phyloP scores from a whole-genome alignment of 176 grass and related monocot species.

The Eragrostis curvula region DNA sequence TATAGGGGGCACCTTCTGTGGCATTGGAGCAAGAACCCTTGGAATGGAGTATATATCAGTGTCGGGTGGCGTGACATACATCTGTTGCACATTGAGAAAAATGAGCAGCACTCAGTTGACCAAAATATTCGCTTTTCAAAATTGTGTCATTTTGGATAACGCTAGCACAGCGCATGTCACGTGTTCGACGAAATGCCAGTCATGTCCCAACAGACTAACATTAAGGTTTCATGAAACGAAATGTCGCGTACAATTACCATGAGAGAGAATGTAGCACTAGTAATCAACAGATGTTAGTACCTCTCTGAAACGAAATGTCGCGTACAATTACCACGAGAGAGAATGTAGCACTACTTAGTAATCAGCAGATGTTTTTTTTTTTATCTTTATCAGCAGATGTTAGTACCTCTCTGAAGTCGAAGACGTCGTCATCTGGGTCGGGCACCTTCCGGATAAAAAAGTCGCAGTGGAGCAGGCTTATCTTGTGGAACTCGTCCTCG shows the following conservation, averaged over 20 bases:
- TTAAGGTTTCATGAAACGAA: constrained; percentile 12
- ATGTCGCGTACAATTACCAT: not conserved
- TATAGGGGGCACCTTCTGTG: constrained; percentile 57
- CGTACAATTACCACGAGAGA: not conserved
- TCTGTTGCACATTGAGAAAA: constrained; percentile 60
- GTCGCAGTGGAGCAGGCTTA: constrained; percentile 75
- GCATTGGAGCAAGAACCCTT: constrained; percentile 80
- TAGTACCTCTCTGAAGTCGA: constrained; percentile 85
- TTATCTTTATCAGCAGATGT: not conserved
- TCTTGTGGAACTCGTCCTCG: constrained; percentile 97
- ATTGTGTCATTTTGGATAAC: not conserved
- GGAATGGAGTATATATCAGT: constrained; percentile 91
- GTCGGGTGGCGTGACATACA: constrained; percentile 85
- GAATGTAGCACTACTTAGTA: constrained; percentile 13
- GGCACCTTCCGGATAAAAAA: constrained; percentile 84
- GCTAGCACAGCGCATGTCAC: not conserved
- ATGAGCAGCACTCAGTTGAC: not conserved
- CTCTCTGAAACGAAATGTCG: constrained; percentile 64
- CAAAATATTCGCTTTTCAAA: not conserved
- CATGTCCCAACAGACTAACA: too few relatives aligned
- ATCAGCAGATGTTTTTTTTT: too few relatives aligned
- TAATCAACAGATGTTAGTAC: constrained; percentile 14
- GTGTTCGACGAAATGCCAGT: constrained; percentile 32
- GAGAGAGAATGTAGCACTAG: constrained; percentile 14
- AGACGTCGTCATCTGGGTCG: constrained; percentile 83